Evolutionary conservation across 257 asterid species (phyloP).

Genomic region (Cordia subcordata): DNA sequence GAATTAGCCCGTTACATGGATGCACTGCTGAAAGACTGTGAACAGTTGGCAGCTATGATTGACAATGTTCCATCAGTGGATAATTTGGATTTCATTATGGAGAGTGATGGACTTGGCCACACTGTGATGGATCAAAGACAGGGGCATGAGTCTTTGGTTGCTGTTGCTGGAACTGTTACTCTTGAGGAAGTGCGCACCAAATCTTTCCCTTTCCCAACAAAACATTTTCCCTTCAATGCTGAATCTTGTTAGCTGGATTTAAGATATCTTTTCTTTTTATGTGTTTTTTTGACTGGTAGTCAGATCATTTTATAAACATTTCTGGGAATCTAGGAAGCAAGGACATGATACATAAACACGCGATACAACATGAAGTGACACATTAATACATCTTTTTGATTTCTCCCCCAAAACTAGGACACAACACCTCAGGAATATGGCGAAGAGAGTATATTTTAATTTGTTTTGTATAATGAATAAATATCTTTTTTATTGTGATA

Average conservation of each 20-base stretch:
- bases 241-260: neutral
- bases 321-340: too few relatives aligned
- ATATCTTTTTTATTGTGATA: too few relatives aligned
- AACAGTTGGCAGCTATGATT: constrained; percentile 97
- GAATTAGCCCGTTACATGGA: constrained; percentile 92
- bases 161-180: constrained; percentile 83
- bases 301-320: too few relatives aligned
- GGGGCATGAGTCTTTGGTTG: constrained; percentile 93
- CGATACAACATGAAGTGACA: too few relatives aligned
- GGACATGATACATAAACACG: too few relatives aligned
- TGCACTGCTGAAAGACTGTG: constrained; percentile 95
- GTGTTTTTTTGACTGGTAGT: too few relatives aligned
- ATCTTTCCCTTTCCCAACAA: neutral
- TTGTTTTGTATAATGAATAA: too few relatives aligned
- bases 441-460: too few relatives aligned
- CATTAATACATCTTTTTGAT: too few relatives aligned
- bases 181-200: constrained; percentile 75
- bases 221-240: neutral
- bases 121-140: constrained; percentile 97
- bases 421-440: too few relatives aligned
- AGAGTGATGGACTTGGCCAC: constrained; percentile 96
- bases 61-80: constrained; percentile 97
- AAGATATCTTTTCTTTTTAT: too few relatives aligned
- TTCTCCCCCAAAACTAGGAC: too few relatives aligned
- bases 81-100: constrained; percentile 94